Conservation (phyloP, 2,329 filamentous ascomycete species). For the Cladobotryum protrusum region DNA sequence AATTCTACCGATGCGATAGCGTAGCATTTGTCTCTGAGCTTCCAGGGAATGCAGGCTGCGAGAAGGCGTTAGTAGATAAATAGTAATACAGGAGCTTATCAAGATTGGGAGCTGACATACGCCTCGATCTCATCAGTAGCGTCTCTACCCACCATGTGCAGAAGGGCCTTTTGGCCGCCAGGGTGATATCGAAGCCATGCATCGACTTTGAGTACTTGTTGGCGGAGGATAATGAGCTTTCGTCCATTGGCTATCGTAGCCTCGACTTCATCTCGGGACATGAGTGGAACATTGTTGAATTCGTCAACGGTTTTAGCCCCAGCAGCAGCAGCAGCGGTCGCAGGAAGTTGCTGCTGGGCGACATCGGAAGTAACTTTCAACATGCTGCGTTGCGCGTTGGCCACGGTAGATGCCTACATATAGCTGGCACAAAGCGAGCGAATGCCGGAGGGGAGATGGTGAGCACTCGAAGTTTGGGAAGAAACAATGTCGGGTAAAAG, state of each 20-base stretch:
- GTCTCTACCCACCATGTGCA: constrained; percentile 44
- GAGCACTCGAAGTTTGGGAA: no score
- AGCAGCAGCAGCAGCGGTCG: background rate
- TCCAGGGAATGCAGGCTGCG: constrained; percentile 76
- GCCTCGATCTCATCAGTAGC: constrained; percentile 31
- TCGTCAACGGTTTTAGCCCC: background rate
- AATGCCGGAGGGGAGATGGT: no score
- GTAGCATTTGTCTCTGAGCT: constrained; percentile 68
- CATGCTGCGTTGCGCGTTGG: constrained; percentile 13
- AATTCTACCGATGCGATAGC: constrained; percentile 77
- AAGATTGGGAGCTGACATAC: constrained; percentile 14
- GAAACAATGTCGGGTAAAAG: no score
- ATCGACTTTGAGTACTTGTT: constrained; percentile 10
- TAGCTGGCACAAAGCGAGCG: no score
- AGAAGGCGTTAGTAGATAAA: constrained; percentile 11
- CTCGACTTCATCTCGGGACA: constrained; percentile 13
- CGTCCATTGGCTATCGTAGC: constrained; percentile 9
- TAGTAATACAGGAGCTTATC: background rate
- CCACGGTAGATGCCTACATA: no score
- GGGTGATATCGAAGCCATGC: constrained; percentile 55
- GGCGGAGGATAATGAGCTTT: constrained; percentile 8
- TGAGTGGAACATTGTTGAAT: constrained; percentile 3
- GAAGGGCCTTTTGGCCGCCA: constrained; percentile 51
- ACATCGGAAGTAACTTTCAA: background rate
- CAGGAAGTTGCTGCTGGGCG: background rate